Evolutionary conservation across 2,329 filamentous ascomycete species (phyloP).

Genomic region (Aspergillus ochraceus): DNA sequence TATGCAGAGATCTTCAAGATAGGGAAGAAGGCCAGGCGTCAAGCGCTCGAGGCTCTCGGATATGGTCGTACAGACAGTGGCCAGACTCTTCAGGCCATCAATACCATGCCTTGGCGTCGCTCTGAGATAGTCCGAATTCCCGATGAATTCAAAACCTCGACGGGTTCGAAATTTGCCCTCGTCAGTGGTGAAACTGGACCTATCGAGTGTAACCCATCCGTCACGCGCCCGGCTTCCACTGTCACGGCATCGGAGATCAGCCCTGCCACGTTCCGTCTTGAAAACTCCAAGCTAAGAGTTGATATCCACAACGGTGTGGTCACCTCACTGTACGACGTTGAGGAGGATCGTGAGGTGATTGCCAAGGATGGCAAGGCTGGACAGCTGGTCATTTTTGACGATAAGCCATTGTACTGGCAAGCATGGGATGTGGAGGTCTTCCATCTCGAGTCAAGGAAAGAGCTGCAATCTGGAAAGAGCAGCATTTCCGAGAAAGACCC

Average conservation of each 20-base stretch:
- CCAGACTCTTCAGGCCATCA: slow-evolving; percentile 64
- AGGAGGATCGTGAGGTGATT: slow-evolving; percentile 74
- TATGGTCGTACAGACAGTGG: slow-evolving; percentile 51
- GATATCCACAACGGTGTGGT: slow-evolving; percentile 74
- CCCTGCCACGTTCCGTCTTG: slow-evolving; percentile 70
- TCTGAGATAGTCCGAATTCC: slow-evolving; percentile 70
- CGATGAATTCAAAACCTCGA: slow-evolving; percentile 25
- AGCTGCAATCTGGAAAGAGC: slow-evolving; percentile 68
- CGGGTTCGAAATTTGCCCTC: slow-evolving; percentile 40
- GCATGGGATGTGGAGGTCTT: slow-evolving; percentile 98
- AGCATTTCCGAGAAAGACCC: slow-evolving; percentile 69
- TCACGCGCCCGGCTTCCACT: slow-evolving; percentile 23
- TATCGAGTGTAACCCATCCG: slow-evolving; percentile 33
- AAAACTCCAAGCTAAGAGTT: slow-evolving; percentile 75
- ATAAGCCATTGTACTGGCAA: slow-evolving; percentile 97
- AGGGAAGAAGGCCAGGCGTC: slow-evolving; percentile 69
- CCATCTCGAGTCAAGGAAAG: slow-evolving; percentile 82
- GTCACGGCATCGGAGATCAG: slow-evolving; percentile 53
- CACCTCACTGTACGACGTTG: slow-evolving; percentile 77
- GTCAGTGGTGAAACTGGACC: slow-evolving; percentile 50
- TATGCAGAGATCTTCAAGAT: slow-evolving; percentile 81
- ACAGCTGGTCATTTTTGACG: slow-evolving; percentile 91
- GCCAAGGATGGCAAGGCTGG: slow-evolving; percentile 74
- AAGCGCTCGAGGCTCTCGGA: slow-evolving; percentile 68
- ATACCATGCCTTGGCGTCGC: slow-evolving; percentile 84